These are phyloP conservation scores for Lumnitzera racemosa DNA, from an alignment of 345 rosid species.

Conservation along the genomic window DNA sequence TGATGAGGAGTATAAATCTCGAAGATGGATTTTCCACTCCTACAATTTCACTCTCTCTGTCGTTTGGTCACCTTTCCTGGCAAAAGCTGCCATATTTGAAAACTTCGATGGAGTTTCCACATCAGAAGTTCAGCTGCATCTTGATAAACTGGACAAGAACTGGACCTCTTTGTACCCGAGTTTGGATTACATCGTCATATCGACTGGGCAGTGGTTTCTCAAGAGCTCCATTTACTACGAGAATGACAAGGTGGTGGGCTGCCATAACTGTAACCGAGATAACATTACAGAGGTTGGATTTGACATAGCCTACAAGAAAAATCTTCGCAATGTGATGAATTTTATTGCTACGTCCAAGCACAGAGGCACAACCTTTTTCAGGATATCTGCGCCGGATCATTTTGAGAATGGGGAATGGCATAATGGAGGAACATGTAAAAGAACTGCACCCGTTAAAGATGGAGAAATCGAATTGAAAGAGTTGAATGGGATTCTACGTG, in stretches of 20 bases:
- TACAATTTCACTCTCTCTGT: slow-evolving; percentile 62
- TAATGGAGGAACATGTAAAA: slow-evolving; percentile 69
- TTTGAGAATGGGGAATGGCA: slow-evolving; percentile 94
- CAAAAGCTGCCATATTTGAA: slow-evolving; percentile 81
- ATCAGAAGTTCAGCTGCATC: slow-evolving; percentile 67
- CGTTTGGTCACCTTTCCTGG: slow-evolving; percentile 93
- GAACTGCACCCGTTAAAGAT: slow-evolving; percentile 48
- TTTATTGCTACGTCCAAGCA: slow-evolving; percentile 41
- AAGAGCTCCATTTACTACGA: slow-evolving; percentile 80
- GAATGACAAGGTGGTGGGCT: slow-evolving; percentile 53
- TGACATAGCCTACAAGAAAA: slow-evolving; percentile 57
- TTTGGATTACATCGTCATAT: slow-evolving; percentile 64
- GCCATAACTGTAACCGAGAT: slow-evolving; percentile 66
- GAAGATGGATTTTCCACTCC: slow-evolving; percentile 65
- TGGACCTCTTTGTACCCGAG: slow-evolving; percentile 48
- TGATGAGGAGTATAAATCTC: slow-evolving; percentile 67
- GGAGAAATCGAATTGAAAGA: slow-evolving; percentile 60
- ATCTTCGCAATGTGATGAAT: slow-evolving; percentile 54
- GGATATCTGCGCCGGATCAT: slow-evolving; percentile 89
- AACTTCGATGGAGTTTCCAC: slow-evolving; percentile 73
- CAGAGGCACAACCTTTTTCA: slow-evolving; percentile 57
- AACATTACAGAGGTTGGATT: slow-evolving; percentile 66
- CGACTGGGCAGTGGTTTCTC: slow-evolving; percentile 96
- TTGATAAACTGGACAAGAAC: slow-evolving; percentile 68
- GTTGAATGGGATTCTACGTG: slow-evolving; percentile 47